Percentiles rank a stretch among this genome's conserved stretches.
Conservation (phyloP, 345 rosid genomes). For the Salix dunnii region DNA sequence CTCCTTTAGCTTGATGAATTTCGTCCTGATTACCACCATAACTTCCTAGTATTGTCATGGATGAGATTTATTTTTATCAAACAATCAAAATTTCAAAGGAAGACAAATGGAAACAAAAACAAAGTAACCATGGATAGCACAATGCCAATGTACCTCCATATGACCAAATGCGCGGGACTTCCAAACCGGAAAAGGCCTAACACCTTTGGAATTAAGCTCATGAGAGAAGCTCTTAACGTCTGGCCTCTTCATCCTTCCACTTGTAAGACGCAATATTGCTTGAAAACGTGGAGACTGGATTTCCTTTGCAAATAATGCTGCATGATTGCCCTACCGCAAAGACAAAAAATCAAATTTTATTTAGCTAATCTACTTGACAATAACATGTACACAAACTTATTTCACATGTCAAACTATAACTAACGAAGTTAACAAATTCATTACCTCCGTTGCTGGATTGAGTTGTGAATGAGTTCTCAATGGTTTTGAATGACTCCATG, state of each 20-base stretch:
- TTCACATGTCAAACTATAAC: not conserved
- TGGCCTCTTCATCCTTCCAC: constrained; percentile 78
- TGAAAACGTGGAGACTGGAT: constrained; percentile 83
- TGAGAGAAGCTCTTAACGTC: constrained; percentile 96
- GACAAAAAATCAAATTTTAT: not conserved
- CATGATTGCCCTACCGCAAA: constrained; percentile 49
- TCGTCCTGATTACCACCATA: constrained; percentile 71
- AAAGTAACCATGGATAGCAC: not conserved
- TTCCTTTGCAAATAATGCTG: constrained; percentile 59
- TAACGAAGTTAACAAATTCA: not conserved
- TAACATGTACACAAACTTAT: not conserved
- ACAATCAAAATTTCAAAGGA: not conserved
- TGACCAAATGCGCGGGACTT: constrained; percentile 82
- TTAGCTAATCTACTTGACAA: not conserved
- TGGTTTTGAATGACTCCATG: constrained; percentile 68
- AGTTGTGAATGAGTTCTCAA: constrained; percentile 38
- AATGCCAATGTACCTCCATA: constrained; percentile 57
- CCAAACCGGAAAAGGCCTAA: constrained; percentile 82
- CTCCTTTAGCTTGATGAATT: constrained; percentile 83
- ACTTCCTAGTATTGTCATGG: constrained; percentile 55
- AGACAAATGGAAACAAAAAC: not conserved
- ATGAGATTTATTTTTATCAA: not conserved
- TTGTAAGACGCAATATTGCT: constrained; percentile 76
- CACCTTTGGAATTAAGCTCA: constrained; percentile 97
- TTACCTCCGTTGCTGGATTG: constrained; percentile 70